Evolutionary conservation across 129 eudicot genomes (phyloP), one percentile per base, ranked within the genome.

Genomic region (Tagetes patula): DNA sequence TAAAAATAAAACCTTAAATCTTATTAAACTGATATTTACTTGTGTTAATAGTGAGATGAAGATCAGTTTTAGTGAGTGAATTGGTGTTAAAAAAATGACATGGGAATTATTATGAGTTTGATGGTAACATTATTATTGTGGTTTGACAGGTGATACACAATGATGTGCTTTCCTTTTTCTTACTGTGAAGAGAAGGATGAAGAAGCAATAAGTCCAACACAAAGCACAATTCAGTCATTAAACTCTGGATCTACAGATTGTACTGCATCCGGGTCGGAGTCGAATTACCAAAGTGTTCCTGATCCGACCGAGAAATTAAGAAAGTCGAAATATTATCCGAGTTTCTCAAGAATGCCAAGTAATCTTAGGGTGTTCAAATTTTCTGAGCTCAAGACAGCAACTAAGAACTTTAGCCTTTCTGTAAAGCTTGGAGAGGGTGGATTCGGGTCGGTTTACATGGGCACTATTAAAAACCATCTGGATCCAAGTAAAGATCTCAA

Each of bases 391-490:
- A 94, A 88, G 73, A 66, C 83, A 8, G 90, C 82, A 47, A 87
- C 98, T 37, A 90, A 84, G 76, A 86, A 85, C 74, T 94, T 94
- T 67, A 83, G 82, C 71, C 84, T 89, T 1, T 71, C 89, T 14
- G 71, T 87, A 32, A 94, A 89, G 81, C 86, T 94, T n/a, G 98
- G 98, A 37, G 98, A 94, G 69, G 98, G 98, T 32, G 98, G 98
- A 33, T 94, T 94, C 78, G 97, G 98, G 52, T 86, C 89, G 72
- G 98, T 94, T 31, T 94, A 67, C 69, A 83, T 62, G 37, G 96
- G 96, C 14, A 73, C 77, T 7, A 81, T 94, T n/a, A 94, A 80
- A 81, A 77, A 69, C 45, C 73, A 73, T 5, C 82, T 80, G 49
- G 86, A 90, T 59, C 81, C 88, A 42, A 37, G 71, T 32, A 75